A percentile compares a stretch with the other conserved stretches of the same genome.
Conservation (phyloP, 331 rosid species). For the Stylosanthes scabra region DNA sequence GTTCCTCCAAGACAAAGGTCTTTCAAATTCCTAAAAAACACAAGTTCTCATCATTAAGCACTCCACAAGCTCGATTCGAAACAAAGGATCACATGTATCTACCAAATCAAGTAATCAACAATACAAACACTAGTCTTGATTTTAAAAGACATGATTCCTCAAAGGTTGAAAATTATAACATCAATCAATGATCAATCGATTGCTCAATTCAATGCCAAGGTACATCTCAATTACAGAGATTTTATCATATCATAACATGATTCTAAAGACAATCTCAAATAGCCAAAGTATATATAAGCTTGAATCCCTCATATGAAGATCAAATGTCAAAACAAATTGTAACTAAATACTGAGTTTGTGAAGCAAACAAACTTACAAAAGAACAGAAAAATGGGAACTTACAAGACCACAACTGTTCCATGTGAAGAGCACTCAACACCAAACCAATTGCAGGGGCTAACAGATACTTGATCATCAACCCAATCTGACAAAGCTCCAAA, state of each 20-base stretch:
- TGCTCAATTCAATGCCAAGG: constrained; percentile 8
- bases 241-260: not conserved
- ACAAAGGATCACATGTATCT: not conserved
- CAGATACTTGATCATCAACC: constrained; percentile 63
- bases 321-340: constrained; percentile 3
- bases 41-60: constrained; percentile 34
- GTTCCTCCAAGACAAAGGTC: constrained; percentile 87
- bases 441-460: constrained; percentile 78
- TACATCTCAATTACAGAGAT: constrained; percentile 18
- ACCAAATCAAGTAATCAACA: constrained; percentile 8
- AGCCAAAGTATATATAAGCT: not conserved
- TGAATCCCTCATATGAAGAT: constrained; percentile 9
- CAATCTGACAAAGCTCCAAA: constrained; percentile 79
- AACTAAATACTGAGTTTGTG: not conserved
- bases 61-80: not conserved
- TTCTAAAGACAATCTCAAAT: constrained; percentile 9
- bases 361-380: not conserved
- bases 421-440: constrained; percentile 86
- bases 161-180: not conserved
- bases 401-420: constrained; percentile 78
- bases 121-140: constrained; percentile 14
- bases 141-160: not conserved
- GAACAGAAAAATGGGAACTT: constrained; percentile 48
- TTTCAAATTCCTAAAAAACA: constrained; percentile 62
- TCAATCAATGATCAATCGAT: constrained; percentile 2